Conservation (phyloP, 2,329 filamentous ascomycete genomes). For the Malbranchea cinnamomea region DNA sequence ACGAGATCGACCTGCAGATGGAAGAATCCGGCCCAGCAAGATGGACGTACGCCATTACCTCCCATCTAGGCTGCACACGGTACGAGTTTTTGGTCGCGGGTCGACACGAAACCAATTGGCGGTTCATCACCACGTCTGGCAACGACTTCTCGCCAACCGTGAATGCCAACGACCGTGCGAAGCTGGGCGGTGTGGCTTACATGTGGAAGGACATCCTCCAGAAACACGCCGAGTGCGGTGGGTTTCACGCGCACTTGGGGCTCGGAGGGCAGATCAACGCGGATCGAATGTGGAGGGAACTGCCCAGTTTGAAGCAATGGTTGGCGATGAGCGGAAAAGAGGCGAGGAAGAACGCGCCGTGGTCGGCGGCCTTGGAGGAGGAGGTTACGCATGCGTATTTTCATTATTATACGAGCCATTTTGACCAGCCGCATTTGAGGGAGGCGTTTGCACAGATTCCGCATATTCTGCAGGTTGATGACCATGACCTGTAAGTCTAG, state of each 20-base stretch:
- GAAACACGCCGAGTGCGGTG: conserved; percentile 90
- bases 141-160: conserved; percentile 90
- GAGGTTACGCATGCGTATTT: conserved; percentile 95
- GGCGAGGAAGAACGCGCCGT: conserved; percentile 73
- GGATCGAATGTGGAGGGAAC: conserved; percentile 90
- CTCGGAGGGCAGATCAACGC: conserved; percentile 91
- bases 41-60: conserved; percentile 98
- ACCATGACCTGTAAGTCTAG: conserved; percentile 83
- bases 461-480: conserved; percentile 81
- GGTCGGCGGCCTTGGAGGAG: conserved; percentile 90
- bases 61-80: conserved; percentile 88
- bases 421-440: conserved; percentile 85
- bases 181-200: conserved; percentile 75
- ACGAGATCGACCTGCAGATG: conserved; percentile 84
- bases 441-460: conserved; percentile 97
- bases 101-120: conserved; percentile 79
- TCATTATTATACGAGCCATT: conserved; percentile 96
- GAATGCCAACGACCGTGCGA: conserved; percentile 68
- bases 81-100: conserved; percentile 96
- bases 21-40: conserved; percentile 59
- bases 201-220: conserved; percentile 99
- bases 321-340: conserved; percentile 84
- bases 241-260: conserved; percentile 87
- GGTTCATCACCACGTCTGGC: conserved; percentile 88
- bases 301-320: conserved; percentile 89